Conservation (phyloP, 352 stramenopile species). For the Phytophthora litchii region DNA sequence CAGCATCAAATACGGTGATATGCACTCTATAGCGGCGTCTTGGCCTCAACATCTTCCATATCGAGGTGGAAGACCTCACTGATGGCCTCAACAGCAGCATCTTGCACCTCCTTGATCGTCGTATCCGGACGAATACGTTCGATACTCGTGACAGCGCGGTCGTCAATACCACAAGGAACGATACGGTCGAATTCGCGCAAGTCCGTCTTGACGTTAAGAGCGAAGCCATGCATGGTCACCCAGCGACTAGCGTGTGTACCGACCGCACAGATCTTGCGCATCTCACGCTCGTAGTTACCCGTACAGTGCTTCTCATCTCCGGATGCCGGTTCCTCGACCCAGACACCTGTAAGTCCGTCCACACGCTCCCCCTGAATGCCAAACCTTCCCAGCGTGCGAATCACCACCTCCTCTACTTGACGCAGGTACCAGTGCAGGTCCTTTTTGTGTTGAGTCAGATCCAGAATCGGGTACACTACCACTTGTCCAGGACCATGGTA, state of each 20-base stretch:
- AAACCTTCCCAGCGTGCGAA: constrained; percentile 89
- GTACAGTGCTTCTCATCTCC: constrained; percentile 17
- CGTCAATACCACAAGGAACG: constrained; percentile 96
- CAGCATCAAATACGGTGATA: constrained; percentile 15
- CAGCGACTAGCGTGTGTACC: constrained; percentile 95
- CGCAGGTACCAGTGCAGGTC: constrained; percentile 98
- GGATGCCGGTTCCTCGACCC: constrained; percentile 79
- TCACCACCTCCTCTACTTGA: constrained; percentile 96
- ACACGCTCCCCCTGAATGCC: constrained; percentile 91
- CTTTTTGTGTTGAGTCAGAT: constrained; percentile 94
- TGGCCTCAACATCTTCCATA: constrained; percentile 49
- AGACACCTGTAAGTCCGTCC: constrained; percentile 95
- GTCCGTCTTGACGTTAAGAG: constrained; percentile 96
- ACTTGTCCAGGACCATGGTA: constrained; percentile 98
- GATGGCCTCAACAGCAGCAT: constrained; percentile 67
- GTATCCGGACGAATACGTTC: constrained; percentile 56
- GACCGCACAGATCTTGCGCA: constrained; percentile 96
- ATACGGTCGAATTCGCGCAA: constrained; percentile 95
- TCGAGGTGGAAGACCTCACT: constrained; percentile 75
- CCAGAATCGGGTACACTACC: constrained; percentile 97
- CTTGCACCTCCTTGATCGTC: constrained; percentile 66
- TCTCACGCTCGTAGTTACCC: constrained; percentile 54
- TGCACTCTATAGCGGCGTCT: constrained; percentile 44
- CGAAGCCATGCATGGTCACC: constrained; percentile 99
- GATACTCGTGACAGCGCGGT: constrained; percentile 86